Conservation (phyloP, 768 basidiomycete species). For the Leccinum disarticulatum region DNA sequence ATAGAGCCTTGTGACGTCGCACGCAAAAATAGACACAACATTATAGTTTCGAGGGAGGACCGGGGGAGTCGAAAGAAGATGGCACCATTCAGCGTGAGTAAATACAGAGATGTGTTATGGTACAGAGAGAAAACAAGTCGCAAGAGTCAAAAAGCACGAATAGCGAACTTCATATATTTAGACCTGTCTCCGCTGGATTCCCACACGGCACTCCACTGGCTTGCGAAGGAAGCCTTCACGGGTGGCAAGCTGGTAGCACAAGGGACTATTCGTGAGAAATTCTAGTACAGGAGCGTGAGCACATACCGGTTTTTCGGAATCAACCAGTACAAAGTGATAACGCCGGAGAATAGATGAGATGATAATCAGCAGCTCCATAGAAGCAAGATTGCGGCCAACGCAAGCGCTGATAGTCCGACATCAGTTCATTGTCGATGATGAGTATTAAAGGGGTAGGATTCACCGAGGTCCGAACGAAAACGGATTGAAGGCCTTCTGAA, state of each 20-base stretch:
- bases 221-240: conserved; percentile 88
- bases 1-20: too few relatives aligned
- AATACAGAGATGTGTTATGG: neutral
- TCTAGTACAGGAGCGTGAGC: neutral
- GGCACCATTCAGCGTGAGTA: neutral
- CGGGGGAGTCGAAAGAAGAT: neutral
- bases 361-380: conserved; percentile 77
- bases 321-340: conserved; percentile 70
- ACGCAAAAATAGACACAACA: conserved; percentile 19
- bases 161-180: conserved; percentile 1
- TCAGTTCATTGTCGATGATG: neutral
- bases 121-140: conserved; percentile 5
- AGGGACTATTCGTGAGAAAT: conserved; percentile 9
- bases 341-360: conserved; percentile 76
- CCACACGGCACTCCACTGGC: conserved; percentile 70
- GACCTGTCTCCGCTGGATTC: conserved; percentile 61
- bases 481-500: conserved; percentile 79
- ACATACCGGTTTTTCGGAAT: conserved; percentile 56
- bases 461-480: conserved; percentile 83
- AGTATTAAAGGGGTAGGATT: neutral
- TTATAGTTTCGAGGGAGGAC: neutral
- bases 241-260: conserved; percentile 54
- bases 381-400: conserved; percentile 81
- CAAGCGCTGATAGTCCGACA: conserved; percentile 53
- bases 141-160: neutral